Evolutionary conservation across 306 rosid species (phyloP).

Genomic region (Dalbergia cultrata): DNA sequence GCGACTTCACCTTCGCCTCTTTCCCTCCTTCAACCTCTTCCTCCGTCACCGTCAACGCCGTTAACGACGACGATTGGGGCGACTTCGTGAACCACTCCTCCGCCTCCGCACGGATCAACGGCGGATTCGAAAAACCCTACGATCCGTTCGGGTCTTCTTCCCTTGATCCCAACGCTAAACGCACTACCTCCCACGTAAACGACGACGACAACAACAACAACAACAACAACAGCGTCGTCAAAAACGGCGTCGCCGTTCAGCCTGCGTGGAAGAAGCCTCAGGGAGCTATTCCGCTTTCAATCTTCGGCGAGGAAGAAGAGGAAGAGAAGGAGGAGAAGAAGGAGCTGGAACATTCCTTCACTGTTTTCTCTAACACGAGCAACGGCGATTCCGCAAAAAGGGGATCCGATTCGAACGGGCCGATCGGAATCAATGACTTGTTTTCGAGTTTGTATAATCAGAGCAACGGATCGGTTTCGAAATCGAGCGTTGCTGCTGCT

Average conservation of each 20-base stretch:
- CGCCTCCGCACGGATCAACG: constrained; percentile 58
- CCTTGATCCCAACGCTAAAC: constrained; percentile 6
- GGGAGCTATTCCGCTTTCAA: constrained; percentile 91
- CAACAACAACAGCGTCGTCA: not conserved
- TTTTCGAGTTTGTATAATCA: constrained; percentile 58
- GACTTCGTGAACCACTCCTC: constrained; percentile 65
- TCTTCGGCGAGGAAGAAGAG: constrained; percentile 78
- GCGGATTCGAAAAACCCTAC: constrained; percentile 33
- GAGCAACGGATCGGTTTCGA: constrained; percentile 55
- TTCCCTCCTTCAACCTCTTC: constrained; percentile 33
- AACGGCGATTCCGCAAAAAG: constrained; percentile 44
- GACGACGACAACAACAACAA: constrained; percentile 26
- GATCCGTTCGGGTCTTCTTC: constrained; percentile 45
- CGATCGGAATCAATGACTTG: constrained; percentile 57
- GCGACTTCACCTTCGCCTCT: constrained; percentile 71
- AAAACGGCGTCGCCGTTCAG: constrained; percentile 22
- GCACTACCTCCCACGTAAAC: constrained; percentile 15
- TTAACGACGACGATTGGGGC: constrained; percentile 68
- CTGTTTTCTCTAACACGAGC: constrained; percentile 42
- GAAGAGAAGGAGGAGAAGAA: constrained; percentile 40
- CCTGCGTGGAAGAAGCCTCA: constrained; percentile 58
- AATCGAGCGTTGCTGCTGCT: constrained; percentile 6
- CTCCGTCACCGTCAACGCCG: constrained; percentile 6
- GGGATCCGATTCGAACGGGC: constrained; percentile 57
- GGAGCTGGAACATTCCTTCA: constrained; percentile 47